Base-by-base conservation (phyloP, 2,329 filamentous ascomycete species). In the Pestalotiopsis sp. region DNA sequence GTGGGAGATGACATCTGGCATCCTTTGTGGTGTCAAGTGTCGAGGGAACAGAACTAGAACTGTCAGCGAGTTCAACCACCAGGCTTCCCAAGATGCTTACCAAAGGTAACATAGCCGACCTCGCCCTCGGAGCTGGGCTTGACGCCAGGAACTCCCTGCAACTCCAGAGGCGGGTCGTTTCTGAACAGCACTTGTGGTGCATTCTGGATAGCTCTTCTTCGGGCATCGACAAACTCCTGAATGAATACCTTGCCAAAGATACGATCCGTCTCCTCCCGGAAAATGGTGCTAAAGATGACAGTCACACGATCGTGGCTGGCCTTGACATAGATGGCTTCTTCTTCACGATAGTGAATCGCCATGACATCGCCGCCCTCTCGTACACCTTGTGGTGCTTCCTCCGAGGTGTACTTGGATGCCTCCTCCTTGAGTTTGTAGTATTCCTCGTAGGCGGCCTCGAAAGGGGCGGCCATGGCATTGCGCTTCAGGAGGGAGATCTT, bases 271-370 rank as follows among this genome's bases (percentile, higher is more conserved):
- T 99, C 97, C 79, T 99, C 97, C 68, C 94, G 88, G 87, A 99
- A 99, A 66, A 98, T 90, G 57, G 96, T 99, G 83, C 94, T 97
- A 87, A 99, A 99, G 78, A 99, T 99, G 77, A 99, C 95, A 0
- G 97, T 99, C 66, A 99, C 96, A 77, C 96, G 91, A 80, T 99
- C 96, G 83, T 97, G 93, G 80, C 93, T 97, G 71, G 96, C 95
- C 85, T 99, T 98, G 85, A 99, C 92, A 82, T 97, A 99, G 78
- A 99, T 98, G 66, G 96, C 95, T 81, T 99, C 96, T 85, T 98
- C 95, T 77, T 99, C 97, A 68, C 96, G 93, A 84, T 99, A 99
- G 82, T 98, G 95, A 75, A 99, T 97, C 2, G 95, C 91, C 88
- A 97, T 97, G 69, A 98, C 92, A 74, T 96, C 90, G 68, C 95